A percentile compares a stretch with the other conserved stretches of the same genome.
Evolutionary conservation across 768 basidiomycete species (phyloP).

Genomic region (Chiua virens): DNA sequence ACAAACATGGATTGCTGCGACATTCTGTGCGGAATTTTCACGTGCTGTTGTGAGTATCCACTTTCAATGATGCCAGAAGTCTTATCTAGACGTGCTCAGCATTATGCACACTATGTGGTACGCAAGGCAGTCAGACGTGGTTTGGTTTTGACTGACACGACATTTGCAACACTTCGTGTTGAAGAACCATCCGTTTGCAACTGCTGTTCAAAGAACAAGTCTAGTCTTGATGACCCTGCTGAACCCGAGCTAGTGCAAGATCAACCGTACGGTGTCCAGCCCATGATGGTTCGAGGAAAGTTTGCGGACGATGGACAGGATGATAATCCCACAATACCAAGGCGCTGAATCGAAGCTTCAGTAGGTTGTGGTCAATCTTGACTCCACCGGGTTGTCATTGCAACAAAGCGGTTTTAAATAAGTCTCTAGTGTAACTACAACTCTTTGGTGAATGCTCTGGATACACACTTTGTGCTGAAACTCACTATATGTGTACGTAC

Average conservation of each 20-base stretch:
- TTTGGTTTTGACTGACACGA: conserved; percentile 4
- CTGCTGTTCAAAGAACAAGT: conserved; percentile 14
- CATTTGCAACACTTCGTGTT: neutral
- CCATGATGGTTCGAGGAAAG: conserved; percentile 15
- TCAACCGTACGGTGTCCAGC: conserved; percentile 11
- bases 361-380: neutral
- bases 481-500: conserved; percentile 3
- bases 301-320: conserved; percentile 12
- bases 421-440: neutral
- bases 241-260: conserved; percentile 11
- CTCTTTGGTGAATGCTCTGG: neutral
- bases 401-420: neutral
- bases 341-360: conserved; percentile 14
- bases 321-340: conserved; percentile 12
- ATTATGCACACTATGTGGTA: conserved; percentile 18
- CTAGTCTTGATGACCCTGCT: neutral
- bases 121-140: neutral
- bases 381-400: neutral
- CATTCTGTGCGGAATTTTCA: conserved; percentile 14
- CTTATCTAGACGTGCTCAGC: conserved; percentile 2
- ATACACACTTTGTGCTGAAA: neutral
- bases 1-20: conserved; percentile 28
- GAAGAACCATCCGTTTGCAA: conserved; percentile 14
- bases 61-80: neutral
- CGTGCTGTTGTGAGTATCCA: conserved; percentile 21